Evolutionary conservation across 148 eudicot species (phyloP), one percentile per base, ranked within the genome.

Genomic region (Rhododendron simsii): DNA sequence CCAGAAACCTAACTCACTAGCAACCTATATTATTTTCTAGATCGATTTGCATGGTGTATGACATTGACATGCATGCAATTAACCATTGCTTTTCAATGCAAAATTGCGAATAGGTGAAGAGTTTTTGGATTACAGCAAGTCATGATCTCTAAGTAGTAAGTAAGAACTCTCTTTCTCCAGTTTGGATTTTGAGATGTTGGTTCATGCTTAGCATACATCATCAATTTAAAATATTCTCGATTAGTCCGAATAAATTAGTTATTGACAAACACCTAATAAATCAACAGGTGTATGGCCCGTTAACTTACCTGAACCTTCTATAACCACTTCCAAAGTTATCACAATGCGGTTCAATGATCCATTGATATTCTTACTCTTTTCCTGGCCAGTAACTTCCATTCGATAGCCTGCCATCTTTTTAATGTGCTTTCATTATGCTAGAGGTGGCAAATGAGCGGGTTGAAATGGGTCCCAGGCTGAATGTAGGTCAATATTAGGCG

Each of bases 311-410:
- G 28, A 37, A 67, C 37, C 8, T 23, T n/a, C 73, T 33, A 23
- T 55, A 55, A 15, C 59, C 47, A 45, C 35, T 83, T 74, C 71
- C 21, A 84, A 84, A 75, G 33, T 48, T 55, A 35, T 21, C 21
- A 80, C 7, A 7, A 47, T 33, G 45, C 9, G 59, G 48, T 67
- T 74, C 81, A 69, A 71, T 37, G 53, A 55, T 39, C 55, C 86
- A 23, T 76, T 71, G 15, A 44, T 20, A 78, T 77, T 45, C 82
- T 76, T 53, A 12, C 80, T 79, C n/a, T 20, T 71, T 84, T 84
- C n/a, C 45, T 2, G 35, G 35, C 39, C 86, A 84, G 53, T 30
- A 51, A 5, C 80, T 84, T 53, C 69, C 47, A 21, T 5, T 33
- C 2, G 30, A 44, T 23, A 45, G 47, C 81, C 21, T 21, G 80